Conservation (phyloP, 2,329 filamentous ascomycete species). For the Penicillium brasilianum region DNA sequence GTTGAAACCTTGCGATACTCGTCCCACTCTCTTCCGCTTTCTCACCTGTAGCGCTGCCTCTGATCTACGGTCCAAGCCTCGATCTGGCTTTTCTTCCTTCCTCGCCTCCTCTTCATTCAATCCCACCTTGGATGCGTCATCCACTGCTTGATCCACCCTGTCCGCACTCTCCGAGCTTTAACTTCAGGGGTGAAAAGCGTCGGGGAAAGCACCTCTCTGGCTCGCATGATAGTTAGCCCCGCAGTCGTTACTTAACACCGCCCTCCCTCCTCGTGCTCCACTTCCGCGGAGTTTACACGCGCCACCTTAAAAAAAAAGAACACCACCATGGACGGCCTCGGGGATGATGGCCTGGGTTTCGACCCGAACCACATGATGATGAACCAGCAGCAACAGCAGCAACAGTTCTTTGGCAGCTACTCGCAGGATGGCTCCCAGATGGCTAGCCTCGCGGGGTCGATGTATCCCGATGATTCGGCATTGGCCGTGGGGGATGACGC, state of each 20-base stretch:
- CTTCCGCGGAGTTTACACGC: conserved; percentile 25
- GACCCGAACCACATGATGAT: conserved; percentile 59
- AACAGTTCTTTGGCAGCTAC: conserved; percentile 72
- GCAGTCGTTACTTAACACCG: conserved; percentile 26
- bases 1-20: not conserved
- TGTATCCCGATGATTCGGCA: conserved; percentile 52
- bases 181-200: conserved; percentile 13
- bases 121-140: conserved; percentile 17
- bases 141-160: conserved; percentile 7
- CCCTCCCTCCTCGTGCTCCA: conserved; percentile 21
- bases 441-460: conserved; percentile 51
- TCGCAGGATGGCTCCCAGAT: conserved; percentile 64
- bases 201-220: conserved; percentile 16
- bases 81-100: not conserved
- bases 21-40: not conserved
- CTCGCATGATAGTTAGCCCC: conserved; percentile 21
- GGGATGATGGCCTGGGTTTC: conserved; percentile 48
- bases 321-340: conserved; percentile 42
- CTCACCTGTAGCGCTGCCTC: not conserved
- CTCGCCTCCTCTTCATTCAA: not conserved
- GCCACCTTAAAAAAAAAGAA: conserved; percentile 15
- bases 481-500: conserved; percentile 56
- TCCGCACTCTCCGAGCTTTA: conserved; percentile 10
- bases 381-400: conserved; percentile 51
- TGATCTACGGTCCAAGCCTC: not conserved